Evolutionary conservation across 2,329 filamentous ascomycete genomes (phyloP).

Genomic region (Daldinia sp.): DNA sequence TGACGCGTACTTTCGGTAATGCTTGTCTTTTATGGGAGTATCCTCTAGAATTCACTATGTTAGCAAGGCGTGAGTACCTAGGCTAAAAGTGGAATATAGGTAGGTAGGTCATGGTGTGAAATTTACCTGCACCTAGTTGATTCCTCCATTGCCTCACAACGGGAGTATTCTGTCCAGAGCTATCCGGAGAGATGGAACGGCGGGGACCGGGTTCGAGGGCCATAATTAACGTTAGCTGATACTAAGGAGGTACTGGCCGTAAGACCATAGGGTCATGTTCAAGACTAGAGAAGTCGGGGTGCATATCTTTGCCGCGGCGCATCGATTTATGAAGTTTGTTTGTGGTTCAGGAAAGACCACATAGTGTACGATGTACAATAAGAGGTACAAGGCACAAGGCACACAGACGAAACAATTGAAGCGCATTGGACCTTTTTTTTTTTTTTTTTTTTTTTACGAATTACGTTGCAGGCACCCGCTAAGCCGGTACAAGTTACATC

Average conservation of each 20-base stretch:
- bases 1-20: constrained; percentile 88
- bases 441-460: constrained; percentile 37
- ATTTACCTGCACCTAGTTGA: constrained; percentile 81
- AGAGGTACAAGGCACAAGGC: neutral
- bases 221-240: constrained; percentile 61
- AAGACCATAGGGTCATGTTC: constrained; percentile 46
- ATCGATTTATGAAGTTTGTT: constrained; percentile 37
- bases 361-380: constrained; percentile 22
- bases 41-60: constrained; percentile 61
- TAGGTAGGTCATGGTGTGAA: constrained; percentile 47
- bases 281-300: constrained; percentile 36
- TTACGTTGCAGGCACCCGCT: constrained; percentile 46
- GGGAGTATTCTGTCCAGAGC: constrained; percentile 84
- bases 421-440: constrained; percentile 35
- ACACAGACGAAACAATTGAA: constrained; percentile 26
- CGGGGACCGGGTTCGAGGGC: constrained; percentile 71
- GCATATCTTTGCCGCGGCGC: constrained; percentile 49
- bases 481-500: constrained; percentile 23
- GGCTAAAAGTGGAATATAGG: constrained; percentile 6
- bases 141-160: constrained; percentile 81
- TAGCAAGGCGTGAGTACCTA: constrained; percentile 31
- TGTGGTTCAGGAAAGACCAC: constrained; percentile 38
- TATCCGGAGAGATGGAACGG: constrained; percentile 79
- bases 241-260: constrained; percentile 47
- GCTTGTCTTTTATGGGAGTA: constrained; percentile 69